A percentile compares a stretch with the other conserved stretches of the same genome.
These are phyloP conservation scores for Rhizoclosmatium sp. DNA, from an alignment of 192 early-diverging fungal genomes.

Conservation along the genomic window DNA sequence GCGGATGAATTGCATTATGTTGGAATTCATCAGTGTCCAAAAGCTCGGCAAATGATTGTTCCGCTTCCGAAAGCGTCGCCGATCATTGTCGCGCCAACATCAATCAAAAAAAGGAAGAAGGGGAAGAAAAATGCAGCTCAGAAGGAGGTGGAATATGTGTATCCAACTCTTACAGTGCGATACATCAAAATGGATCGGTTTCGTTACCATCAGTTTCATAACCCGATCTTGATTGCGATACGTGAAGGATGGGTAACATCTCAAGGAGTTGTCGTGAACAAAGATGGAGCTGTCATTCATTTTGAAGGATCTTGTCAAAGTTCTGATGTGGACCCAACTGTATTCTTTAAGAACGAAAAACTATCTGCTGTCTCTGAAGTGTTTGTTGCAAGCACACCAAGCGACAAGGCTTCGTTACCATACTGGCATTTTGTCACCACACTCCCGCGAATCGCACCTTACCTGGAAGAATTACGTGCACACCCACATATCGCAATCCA, in stretches of 20 bases:
- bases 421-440: background rate
- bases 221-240: slow-evolving; percentile 7
- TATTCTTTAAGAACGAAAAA: background rate
- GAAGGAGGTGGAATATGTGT: background rate
- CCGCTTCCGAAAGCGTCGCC: slow-evolving; percentile 19
- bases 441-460: slow-evolving; percentile 14
- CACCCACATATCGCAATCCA: slow-evolving; percentile 18
- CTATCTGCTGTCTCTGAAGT: background rate
- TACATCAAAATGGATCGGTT: slow-evolving; percentile 32
- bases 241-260: background rate
- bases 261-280: background rate
- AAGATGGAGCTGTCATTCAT: background rate
- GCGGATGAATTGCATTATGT: slow-evolving; percentile 22
- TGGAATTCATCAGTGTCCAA: slow-evolving; percentile 22
- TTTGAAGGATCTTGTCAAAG: background rate
- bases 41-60: slow-evolving; percentile 16
- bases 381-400: slow-evolving; percentile 6
- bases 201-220: slow-evolving; percentile 29
- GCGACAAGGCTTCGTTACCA: background rate
- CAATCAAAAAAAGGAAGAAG: slow-evolving; percentile 8
- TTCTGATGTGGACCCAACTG: background rate
- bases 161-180: background rate
- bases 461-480: slow-evolving; percentile 8
- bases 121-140: background rate
- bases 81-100: background rate